Evolutionary conservation across 352 stramenopile species (phyloP).

Genomic region (Globisporangium uncinulatum): DNA sequence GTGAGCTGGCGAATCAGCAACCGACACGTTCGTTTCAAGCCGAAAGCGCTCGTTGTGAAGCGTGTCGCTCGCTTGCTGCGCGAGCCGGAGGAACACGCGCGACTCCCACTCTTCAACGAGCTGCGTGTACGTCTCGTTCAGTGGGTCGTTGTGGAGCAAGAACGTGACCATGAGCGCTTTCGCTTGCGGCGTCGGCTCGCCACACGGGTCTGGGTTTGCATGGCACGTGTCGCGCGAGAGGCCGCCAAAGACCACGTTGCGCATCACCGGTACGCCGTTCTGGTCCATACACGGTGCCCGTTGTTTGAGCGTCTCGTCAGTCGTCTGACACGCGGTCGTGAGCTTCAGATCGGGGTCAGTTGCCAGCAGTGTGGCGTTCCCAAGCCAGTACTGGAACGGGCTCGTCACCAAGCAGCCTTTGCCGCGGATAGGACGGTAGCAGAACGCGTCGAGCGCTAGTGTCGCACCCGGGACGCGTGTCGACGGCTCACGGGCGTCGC

Average conservation of each 20-base stretch:
- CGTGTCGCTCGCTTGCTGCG: conserved; percentile 4
- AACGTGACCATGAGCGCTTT: conserved; percentile 86
- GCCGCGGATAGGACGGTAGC: conserved; percentile 67
- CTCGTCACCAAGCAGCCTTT: conserved; percentile 82
- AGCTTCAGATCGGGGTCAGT: conserved; percentile 81
- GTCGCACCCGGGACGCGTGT: conserved; percentile 21
- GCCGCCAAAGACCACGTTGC: conserved; percentile 84
- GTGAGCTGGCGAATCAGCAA: not conserved
- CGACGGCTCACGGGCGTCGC: conserved; percentile 19
- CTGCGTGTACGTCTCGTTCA: conserved; percentile 73
- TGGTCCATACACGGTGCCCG: conserved; percentile 81
- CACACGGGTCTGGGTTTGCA: conserved; percentile 79
- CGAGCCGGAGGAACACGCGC: conserved; percentile 59
- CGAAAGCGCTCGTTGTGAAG: not conserved
- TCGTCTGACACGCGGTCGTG: conserved; percentile 84
- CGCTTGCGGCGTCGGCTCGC: conserved; percentile 64
- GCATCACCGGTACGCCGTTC: conserved; percentile 88
- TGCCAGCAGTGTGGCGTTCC: conserved; percentile 46
- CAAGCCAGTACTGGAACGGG: conserved; percentile 77
- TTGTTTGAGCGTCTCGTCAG: conserved; percentile 39
- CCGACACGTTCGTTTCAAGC: not conserved
- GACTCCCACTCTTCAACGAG: conserved; percentile 77
- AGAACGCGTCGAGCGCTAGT: conserved; percentile 62
- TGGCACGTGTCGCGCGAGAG: conserved; percentile 58
- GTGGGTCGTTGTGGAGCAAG: conserved; percentile 69